phyloP scores from a whole-genome alignment of 805 yeast genomes.

The Candida ficus region DNA sequence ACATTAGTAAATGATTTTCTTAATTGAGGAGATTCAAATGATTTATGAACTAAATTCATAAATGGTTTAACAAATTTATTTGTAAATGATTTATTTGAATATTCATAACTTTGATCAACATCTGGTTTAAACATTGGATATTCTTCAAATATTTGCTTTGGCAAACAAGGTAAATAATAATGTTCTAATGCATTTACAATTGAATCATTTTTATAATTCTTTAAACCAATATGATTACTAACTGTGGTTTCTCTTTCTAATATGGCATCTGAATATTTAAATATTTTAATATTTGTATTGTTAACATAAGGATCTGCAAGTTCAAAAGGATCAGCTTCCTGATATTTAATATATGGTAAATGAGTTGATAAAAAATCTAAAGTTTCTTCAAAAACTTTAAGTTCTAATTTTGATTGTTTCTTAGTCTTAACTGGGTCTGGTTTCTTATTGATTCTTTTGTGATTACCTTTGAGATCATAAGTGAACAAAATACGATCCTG shows the following conservation, averaged over 20 bases:
- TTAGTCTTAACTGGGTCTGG: constrained; percentile 7
- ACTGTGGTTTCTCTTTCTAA: constrained; percentile 21
- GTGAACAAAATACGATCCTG: no score
- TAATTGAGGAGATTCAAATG: not conserved
- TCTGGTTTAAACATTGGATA: constrained; percentile 23
- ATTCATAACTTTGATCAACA: constrained; percentile 12
- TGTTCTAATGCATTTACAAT: constrained; percentile 15
- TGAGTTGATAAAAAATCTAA: constrained; percentile 16
- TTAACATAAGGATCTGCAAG: constrained; percentile 12
- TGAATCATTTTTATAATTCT: constrained; percentile 2
- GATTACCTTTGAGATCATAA: no score
- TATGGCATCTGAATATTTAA: constrained; percentile 13
- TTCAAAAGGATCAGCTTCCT: constrained; percentile 19
- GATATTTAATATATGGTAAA: constrained; percentile 20
- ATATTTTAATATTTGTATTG: constrained; percentile 7
- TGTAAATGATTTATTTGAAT: constrained; percentile 14
- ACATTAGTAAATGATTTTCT: not conserved
- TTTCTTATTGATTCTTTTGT: no score
- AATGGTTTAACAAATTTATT: constrained; percentile 11
- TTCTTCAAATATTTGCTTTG: constrained; percentile 19
- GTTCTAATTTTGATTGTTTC: constrained; percentile 6
- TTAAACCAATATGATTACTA: constrained; percentile 19
- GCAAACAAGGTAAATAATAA: constrained; percentile 20
- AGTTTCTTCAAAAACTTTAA: constrained; percentile 3
- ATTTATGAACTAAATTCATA: constrained; percentile 5